Evolutionary conservation across 306 rosid genomes (phyloP), one percentile per base, ranked within the genome.

Genomic region (Parietaria judaica): DNA sequence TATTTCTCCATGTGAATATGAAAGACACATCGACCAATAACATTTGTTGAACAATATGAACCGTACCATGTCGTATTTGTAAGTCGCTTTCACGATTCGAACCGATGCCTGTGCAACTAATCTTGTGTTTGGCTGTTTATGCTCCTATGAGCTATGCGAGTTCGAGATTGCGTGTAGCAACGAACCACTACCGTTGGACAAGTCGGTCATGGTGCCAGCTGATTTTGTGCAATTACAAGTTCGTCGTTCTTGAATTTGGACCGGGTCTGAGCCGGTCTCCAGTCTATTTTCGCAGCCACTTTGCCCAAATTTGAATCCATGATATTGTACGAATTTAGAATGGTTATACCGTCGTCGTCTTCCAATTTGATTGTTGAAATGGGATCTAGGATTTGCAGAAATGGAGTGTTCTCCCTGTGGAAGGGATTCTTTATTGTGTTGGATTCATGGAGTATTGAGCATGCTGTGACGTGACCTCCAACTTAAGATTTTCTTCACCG

Each of bases 71-170:
- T 87, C 95, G 61, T 85, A 85, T 64, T 36, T 65, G 61, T 90
- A 84, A 4, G 84, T 78, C 71, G 96, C 97, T 76, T 90, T 90
- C 67, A 78, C 96, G 10, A 58, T 81, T 87, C 13, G 79, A 79
- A 43, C 56, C 71, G 31, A 78, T 66, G 60, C 73, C 84, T 16
- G 50, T 79, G 11, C 61, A 54, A 52, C 68, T 66, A 60, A 73
- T 66, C 68, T 77, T 72, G 46, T 61, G 66, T 69, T 73, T 78
- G 58, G 69, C 12, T 72, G 76, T 63, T 78, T 71, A 41, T 17
- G 67, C 65, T 83, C 84, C 76, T 83, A 72, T 8, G 73, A 66
- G 77, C 85, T 82, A 48, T 73, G 81, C 53, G 85, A 80, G 49
- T 90, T 70, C 12, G 95, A 83, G 69, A 83, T 71, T 8, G 74